A percentile compares a stretch with the other conserved stretches of the same genome.
phyloP scores from a whole-genome alignment of 305 asterid genomes.

The Fraxinus xanthoxyloides region DNA sequence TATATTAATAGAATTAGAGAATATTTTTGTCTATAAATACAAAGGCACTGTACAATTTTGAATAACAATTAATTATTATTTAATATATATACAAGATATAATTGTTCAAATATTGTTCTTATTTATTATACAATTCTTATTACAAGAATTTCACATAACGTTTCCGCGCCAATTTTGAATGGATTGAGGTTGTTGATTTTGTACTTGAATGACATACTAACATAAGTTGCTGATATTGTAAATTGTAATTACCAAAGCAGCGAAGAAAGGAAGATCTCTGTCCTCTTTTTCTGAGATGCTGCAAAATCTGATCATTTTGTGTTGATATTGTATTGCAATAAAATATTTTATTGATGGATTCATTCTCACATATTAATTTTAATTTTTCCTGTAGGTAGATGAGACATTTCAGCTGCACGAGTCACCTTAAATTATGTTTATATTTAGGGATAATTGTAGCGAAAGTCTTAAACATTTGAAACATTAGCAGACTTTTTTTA shows the following conservation, averaged over 20 bases:
- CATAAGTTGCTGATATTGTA: background rate
- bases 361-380: background rate
- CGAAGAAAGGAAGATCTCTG: background rate
- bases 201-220: background rate
- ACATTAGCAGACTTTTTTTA: no score
- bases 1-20: no score
- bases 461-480: no score
- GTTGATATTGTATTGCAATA: background rate
- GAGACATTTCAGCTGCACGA: background rate
- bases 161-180: background rate
- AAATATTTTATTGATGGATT: background rate
- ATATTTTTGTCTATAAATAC: no score
- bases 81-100: no score
- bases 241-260: background rate
- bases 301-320: background rate
- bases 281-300: background rate
- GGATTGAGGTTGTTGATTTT: background rate
- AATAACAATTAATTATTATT: no score
- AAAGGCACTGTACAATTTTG: no score
- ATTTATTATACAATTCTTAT: no score
- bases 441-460: no score
- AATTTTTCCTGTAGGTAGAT: background rate
- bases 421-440: background rate
- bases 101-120: no score
- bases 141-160: no score